Conservation (phyloP, 495 filamentous ascomycete genomes). For the Hapsidospora chrysogenum region DNA sequence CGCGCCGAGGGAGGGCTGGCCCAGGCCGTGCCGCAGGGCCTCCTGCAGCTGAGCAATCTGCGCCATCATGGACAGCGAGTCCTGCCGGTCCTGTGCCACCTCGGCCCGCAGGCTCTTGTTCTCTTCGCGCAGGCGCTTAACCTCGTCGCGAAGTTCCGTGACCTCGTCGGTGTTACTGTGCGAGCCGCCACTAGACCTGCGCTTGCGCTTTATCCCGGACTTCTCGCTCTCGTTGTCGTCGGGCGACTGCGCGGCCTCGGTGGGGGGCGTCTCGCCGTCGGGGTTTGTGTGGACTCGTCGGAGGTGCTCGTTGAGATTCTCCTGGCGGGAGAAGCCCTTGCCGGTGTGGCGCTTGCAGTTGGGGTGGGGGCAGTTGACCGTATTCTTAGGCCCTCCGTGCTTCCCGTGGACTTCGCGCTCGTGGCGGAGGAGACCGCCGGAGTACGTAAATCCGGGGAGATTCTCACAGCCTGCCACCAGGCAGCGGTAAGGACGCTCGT, state of each 20-base stretch:
- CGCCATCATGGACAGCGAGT: constrained; percentile 13
- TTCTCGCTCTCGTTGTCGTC: constrained; percentile 17
- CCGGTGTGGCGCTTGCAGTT: constrained; percentile 65
- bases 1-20: background rate
- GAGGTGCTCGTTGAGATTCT: constrained; percentile 80
- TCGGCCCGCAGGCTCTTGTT: constrained; percentile 18
- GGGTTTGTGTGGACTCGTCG: constrained; percentile 53
- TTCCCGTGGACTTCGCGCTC: constrained; percentile 83
- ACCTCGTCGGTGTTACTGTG: constrained; percentile 8
- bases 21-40: constrained; percentile 6
- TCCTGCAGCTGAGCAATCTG: constrained; percentile 11
- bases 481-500: constrained; percentile 82
- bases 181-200: constrained; percentile 8
- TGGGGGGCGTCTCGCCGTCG: constrained; percentile 3
- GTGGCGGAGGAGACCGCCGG: constrained; percentile 72
- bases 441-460: constrained; percentile 84
- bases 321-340: constrained; percentile 68
- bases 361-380: constrained; percentile 58
- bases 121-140: constrained; percentile 19
- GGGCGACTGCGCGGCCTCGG: constrained; percentile 10
- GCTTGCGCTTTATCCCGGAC: constrained; percentile 19
- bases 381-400: constrained; percentile 65
- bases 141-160: constrained; percentile 19
- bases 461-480: constrained; percentile 62
- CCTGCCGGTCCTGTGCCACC: constrained; percentile 8